These are phyloP conservation scores for Avena eriantha DNA, from an alignment of 176 grass and related monocot genomes.

Conservation along the genomic window DNA sequence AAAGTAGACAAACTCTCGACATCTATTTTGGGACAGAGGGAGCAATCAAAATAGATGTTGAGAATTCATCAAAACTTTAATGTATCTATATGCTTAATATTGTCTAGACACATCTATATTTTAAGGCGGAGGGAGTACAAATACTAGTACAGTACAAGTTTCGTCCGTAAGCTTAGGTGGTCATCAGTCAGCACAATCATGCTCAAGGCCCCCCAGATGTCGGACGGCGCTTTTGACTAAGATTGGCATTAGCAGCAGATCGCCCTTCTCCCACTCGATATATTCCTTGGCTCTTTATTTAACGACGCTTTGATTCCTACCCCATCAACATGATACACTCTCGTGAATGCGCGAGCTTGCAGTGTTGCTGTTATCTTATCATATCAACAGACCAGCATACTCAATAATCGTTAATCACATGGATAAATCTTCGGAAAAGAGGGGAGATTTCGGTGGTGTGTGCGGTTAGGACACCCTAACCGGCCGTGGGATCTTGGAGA, in stretches of 20 bases:
- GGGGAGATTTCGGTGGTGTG: background rate
- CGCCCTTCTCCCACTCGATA: conserved; percentile 28
- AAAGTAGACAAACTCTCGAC: too few species aligned
- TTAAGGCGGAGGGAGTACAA: too few species aligned
- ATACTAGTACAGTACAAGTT: too few species aligned
- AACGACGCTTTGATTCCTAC: conserved; percentile 21
- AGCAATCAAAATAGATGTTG: too few species aligned
- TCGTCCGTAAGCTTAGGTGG: background rate
- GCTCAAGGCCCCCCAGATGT: conserved; percentile 17
- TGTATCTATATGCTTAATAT: too few species aligned
- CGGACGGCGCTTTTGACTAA: conserved; percentile 44
- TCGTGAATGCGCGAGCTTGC: background rate
- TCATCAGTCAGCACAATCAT: conserved; percentile 10
- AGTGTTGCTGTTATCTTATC: conserved; percentile 40
- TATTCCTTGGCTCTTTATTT: conserved; percentile 40
- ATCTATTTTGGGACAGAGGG: too few species aligned
- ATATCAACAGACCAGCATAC: conserved; percentile 25
- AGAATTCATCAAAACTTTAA: too few species aligned
- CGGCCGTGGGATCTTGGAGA: conserved; percentile 58
- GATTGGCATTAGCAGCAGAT: conserved; percentile 45
- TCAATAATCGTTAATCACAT: conserved; percentile 51
- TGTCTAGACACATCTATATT: too few species aligned
- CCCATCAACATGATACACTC: conserved; percentile 4
- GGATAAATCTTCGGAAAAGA: conserved; percentile 53
- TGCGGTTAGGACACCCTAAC: conserved; percentile 13